Base-by-base conservation (phyloP, 2,329 filamentous ascomycete genomes). In the Pseudogymnoascus destructans region DNA sequence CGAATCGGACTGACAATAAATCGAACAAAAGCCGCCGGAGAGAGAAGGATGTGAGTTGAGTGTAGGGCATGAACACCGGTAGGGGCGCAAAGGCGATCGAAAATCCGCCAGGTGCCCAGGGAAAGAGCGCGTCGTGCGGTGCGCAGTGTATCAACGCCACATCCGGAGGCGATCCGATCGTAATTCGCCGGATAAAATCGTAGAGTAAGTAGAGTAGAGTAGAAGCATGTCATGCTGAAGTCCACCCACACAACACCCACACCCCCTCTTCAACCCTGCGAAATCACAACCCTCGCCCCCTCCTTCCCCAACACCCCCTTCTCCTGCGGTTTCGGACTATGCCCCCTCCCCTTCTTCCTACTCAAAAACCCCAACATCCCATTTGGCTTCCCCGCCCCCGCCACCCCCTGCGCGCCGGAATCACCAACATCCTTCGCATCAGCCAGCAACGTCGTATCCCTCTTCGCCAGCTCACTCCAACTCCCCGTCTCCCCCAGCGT, bases 291-390 rank as follows among this genome's bases (percentile, higher is more conserved):
- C 69, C 93, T 79, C 9, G 93, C 91, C 13, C 93, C 93, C 70
- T 97, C 91, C 69, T 97, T 97, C 59, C 93, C 93, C 60, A 98
- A 70, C 6, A 98, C 91, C 60, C 93, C 93, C 58, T 89, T 81
- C 73, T 97, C 91, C 70, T 89, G 92, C 23, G 91, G 91, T 74
- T 95, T 96, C 1, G 93, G 93, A 69, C 90, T 96, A 71, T 90
- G 84, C 58, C 90, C 89, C 62, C 91, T 79, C 25, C 91, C 89
- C 75, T 89, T 95, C 74, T 95, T 95, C 67, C 91, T 79, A 63
- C 81, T 88, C 61, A 97, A 76, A 70, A 98, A 95, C 1, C 89
- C 88, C 63, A 97, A 85, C 79, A 96, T 92, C 57, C 91, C 89
- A 15, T 85, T 83, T n/a, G 83, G 81, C 63, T 79, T 73, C 60